Evolutionary conservation across 129 eudicot genomes (phyloP), one percentile per base, ranked within the genome.

Genomic region (Centrapalus pauciflorus): DNA sequence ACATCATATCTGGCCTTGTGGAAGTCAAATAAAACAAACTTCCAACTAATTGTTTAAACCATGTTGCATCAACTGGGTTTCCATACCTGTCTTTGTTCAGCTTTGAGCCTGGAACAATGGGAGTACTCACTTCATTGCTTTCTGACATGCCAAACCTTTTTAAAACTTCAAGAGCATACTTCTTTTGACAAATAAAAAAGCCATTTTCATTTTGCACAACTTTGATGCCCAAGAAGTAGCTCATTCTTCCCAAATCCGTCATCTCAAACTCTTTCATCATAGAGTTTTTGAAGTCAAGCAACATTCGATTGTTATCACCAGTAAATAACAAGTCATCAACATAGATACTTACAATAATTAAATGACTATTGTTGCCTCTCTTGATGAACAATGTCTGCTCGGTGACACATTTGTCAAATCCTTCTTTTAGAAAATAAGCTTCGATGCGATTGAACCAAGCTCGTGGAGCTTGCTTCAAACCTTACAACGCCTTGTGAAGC

Each of bases 391-490:
- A 14, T 1, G 78, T 62, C 4, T 21, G 63, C 32, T 74, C 66
- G 35, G 16, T 64, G 6, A 25, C 10, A 27, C 79, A 33, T 65
- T 30, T 40, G 4, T 7, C 8, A 63, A 56, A 40, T 1, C 73
- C 52, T 3, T 23, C 21, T n/a, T 41, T 6, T 2, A 40, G 13
- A 4, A 74, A 64, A 19, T 64, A 55, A 1, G 29, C n/a, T 13
- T 74, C 73, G 35, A 74, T 74, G 28, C 40, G 43, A 40, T 57
- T 66, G 24, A 54, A 64, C 79, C 73, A 74, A 25, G 79, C 73
- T 23, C 73, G 27, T 7, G 78, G 79, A 16, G 73, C 74, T 20
- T 74, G 43, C 20, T 74, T 74, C 4, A 65, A 19, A 5, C 37
- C 72, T 17, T 58, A 58, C 7, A 58, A 29, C 2, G 64, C 64